Evolutionary conservation across 345 rosid genomes (phyloP).

Genomic region (Bruguiera parviflora): DNA sequence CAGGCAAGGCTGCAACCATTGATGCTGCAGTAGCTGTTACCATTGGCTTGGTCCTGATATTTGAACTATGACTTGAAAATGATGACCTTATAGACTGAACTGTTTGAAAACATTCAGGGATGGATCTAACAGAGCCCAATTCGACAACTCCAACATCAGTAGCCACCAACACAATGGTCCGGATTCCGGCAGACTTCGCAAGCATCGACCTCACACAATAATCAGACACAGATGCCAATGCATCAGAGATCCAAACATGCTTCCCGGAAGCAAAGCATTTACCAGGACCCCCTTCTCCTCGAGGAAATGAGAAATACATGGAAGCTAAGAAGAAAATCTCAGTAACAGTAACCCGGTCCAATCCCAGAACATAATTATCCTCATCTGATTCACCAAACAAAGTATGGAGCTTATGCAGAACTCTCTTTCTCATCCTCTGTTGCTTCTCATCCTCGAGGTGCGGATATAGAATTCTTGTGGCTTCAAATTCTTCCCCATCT

Average conservation of each 20-base stretch:
- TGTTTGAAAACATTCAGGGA: slow-evolving; percentile 61
- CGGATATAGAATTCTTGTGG: slow-evolving; percentile 28
- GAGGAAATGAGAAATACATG: slow-evolving; percentile 93
- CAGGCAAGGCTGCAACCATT: slow-evolving; percentile 18
- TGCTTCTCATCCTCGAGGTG: slow-evolving; percentile 53
- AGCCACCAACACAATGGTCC: slow-evolving; percentile 75
- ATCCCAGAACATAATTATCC: slow-evolving; percentile 70
- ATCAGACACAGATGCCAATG: slow-evolving; percentile 43
- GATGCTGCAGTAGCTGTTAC: not conserved
- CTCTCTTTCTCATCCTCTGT: slow-evolving; percentile 88
- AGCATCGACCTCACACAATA: slow-evolving; percentile 87
- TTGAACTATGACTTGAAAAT: slow-evolving; percentile 47
- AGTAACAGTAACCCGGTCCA: slow-evolving; percentile 87
- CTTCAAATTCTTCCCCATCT: slow-evolving; percentile 67
- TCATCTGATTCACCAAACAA: slow-evolving; percentile 86
- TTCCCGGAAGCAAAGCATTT: slow-evolving; percentile 71
- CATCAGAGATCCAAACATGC: slow-evolving; percentile 71
- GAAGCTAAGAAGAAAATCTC: slow-evolving; percentile 95
- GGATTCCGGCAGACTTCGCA: slow-evolving; percentile 74
- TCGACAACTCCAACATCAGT: slow-evolving; percentile 90
- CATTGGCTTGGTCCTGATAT: slow-evolving; percentile 33
- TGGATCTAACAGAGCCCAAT: slow-evolving; percentile 81
- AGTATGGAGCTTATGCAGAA: slow-evolving; percentile 74
- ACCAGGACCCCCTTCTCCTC: slow-evolving; percentile 90
- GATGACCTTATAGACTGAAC: slow-evolving; percentile 48